phyloP scores from a whole-genome alignment of 352 stramenopile species.

The Pythium insidiosum region DNA sequence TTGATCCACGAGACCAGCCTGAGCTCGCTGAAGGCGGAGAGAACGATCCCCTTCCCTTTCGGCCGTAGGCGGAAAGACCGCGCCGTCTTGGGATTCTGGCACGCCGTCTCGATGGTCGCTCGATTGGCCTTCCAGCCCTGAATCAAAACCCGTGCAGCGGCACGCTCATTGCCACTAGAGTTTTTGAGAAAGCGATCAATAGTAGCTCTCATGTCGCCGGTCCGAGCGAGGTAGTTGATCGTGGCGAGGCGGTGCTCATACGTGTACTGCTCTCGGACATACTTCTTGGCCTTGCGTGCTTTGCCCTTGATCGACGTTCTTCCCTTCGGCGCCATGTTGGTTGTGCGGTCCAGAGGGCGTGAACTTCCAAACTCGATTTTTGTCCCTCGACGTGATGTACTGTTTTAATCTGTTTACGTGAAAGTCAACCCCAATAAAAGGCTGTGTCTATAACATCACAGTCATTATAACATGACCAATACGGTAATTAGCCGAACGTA shows the following conservation, averaged over 20 bases:
- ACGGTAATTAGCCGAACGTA: neutral
- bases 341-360: neutral
- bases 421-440: neutral
- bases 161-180: too few relatives aligned
- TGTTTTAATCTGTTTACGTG: neutral
- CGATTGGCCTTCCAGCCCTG: too few relatives aligned
- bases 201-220: neutral
- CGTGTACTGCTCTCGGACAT: constrained; percentile 1
- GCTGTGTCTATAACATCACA: constrained; percentile 1
- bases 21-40: too few relatives aligned
- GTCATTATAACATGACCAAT: neutral
- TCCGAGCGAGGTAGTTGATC: neutral
- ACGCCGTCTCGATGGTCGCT: too few relatives aligned
- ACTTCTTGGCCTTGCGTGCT: neutral
- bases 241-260: neutral
- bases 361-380: constrained; percentile 4
- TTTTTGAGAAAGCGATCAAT: neutral
- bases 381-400: neutral
- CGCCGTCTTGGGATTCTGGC: too few relatives aligned
- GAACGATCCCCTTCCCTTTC: too few relatives aligned
- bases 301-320: constrained; percentile 1
- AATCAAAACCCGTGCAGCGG: too few relatives aligned
- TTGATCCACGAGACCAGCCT: too few relatives aligned
- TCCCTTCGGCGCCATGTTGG: neutral
- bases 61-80: too few relatives aligned